Evolutionary conservation across 1,139 yeast species (phyloP).

Genomic region (Meyerozyma smithsonii): DNA sequence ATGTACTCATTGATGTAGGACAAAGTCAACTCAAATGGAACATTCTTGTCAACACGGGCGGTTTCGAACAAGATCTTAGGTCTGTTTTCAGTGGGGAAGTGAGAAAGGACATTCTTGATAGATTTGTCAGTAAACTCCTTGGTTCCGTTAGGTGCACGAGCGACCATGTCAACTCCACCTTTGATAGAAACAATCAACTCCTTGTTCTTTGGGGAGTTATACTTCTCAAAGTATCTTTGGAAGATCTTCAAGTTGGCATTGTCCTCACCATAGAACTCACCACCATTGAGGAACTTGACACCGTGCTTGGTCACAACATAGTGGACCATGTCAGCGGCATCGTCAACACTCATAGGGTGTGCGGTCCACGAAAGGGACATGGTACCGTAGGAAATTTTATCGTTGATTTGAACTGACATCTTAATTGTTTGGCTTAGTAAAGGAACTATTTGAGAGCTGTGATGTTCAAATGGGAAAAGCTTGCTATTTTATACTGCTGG

Average conservation of each 20-base stretch:
- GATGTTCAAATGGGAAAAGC: too few relatives aligned
- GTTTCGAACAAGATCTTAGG: conserved; percentile 55
- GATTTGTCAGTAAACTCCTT: conserved; percentile 44
- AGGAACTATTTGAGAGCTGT: too few relatives aligned
- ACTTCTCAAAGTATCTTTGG: conserved; percentile 47
- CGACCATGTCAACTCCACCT: conserved; percentile 46
- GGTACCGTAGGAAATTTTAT: conserved; percentile 53
- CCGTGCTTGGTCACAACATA: conserved; percentile 24
- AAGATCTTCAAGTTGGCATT: conserved; percentile 46
- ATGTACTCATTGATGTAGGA: conserved; percentile 48
- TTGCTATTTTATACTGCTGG: too few relatives aligned
- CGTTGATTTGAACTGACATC: conserved; percentile 17
- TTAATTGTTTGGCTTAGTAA: too few relatives aligned
- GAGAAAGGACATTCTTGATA: conserved; percentile 44
- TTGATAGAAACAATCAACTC: conserved; percentile 55
- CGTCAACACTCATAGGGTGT: conserved; percentile 28
- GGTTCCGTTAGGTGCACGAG: conserved; percentile 44
- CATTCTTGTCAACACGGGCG: conserved; percentile 58
- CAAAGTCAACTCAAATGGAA: conserved; percentile 47
- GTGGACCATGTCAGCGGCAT: conserved; percentile 9
- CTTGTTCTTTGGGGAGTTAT: conserved; percentile 49
- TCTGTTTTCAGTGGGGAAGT: conserved; percentile 35
- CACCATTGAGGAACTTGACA: conserved; percentile 61
- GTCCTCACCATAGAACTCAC: conserved; percentile 70
- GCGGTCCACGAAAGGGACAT: conserved; percentile 61